These are phyloP conservation scores for Apiotrichum siamense DNA, from an alignment of 1,284 basidiomycete species.

Conservation along the genomic window DNA sequence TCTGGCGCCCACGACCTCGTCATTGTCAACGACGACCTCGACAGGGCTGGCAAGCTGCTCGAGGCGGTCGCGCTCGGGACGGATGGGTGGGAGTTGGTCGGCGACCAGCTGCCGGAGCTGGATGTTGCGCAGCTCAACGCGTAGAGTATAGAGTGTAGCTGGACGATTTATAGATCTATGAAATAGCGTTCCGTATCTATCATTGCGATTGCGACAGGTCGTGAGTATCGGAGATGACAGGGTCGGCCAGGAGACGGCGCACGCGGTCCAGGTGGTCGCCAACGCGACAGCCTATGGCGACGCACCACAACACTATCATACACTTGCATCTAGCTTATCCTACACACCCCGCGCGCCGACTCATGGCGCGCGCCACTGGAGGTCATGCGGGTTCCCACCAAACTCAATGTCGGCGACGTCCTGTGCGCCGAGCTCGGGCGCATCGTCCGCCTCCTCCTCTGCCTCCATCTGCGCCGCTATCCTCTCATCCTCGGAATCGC, in stretches of 20 bases:
- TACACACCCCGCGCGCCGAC: background rate
- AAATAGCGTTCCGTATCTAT: too few relatives aligned
- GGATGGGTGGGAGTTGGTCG: constrained; percentile 36
- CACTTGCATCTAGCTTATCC: too few relatives aligned
- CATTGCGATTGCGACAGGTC: too few relatives aligned
- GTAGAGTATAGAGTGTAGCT: background rate
- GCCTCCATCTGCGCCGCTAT: constrained; percentile 44
- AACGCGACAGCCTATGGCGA: too few relatives aligned
- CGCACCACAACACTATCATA: too few relatives aligned
- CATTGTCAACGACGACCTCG: constrained; percentile 87
- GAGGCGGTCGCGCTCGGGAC: constrained; percentile 67
- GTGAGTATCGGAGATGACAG: too few relatives aligned
- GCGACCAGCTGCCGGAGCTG: constrained; percentile 40
- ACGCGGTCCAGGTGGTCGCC: too few relatives aligned
- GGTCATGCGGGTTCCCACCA: constrained; percentile 5
- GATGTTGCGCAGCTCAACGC: constrained; percentile 29
- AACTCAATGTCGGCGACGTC: constrained; percentile 17
- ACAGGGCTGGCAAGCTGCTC: constrained; percentile 64
- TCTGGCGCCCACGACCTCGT: constrained; percentile 71
- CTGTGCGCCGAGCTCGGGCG: constrained; percentile 26
- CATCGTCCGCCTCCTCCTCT: constrained; percentile 49
- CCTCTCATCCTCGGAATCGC: constrained; percentile 59
- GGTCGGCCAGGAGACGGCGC: too few relatives aligned
- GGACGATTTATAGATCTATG: too few relatives aligned
- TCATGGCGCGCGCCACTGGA: background rate